Conservation (phyloP, 306 rosid species). For the Urtica urens region DNA sequence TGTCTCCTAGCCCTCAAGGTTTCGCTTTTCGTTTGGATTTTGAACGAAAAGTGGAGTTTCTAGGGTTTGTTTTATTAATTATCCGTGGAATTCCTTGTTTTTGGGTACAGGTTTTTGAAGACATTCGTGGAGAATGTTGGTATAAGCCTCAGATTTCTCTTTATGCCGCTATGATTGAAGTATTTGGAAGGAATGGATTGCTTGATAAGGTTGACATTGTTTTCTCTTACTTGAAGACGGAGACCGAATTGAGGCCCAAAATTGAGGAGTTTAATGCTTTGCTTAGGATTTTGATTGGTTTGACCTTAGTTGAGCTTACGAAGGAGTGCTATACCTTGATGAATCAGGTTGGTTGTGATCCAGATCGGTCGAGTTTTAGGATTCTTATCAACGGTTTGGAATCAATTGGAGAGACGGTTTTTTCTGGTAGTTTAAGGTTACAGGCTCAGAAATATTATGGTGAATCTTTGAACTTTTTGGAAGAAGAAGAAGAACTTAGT, state of each 20-base stretch:
- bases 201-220: constrained; percentile 23
- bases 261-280: constrained; percentile 35
- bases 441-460: constrained; percentile 33
- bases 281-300: constrained; percentile 16
- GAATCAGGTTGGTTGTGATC: constrained; percentile 37
- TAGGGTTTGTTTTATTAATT: neutral
- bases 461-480: constrained; percentile 31
- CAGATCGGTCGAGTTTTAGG: constrained; percentile 30
- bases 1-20: constrained; percentile 51
- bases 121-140: constrained; percentile 33
- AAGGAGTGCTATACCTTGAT: constrained; percentile 33
- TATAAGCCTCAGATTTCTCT: constrained; percentile 32
- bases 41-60: neutral
- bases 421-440: constrained; percentile 21
- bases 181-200: constrained; percentile 30
- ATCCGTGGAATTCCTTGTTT: neutral
- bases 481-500: constrained; percentile 29
- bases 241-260: constrained; percentile 22
- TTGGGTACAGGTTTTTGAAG: constrained; percentile 28
- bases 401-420: constrained; percentile 20
- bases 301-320: constrained; percentile 15
- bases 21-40: neutral
- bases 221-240: constrained; percentile 23
- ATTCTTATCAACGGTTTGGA: constrained; percentile 30
- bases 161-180: constrained; percentile 29